These are phyloP conservation scores for Vickermania spadyakhi DNA, from an alignment of 208 protist genomes.

Conservation along the genomic window DNA sequence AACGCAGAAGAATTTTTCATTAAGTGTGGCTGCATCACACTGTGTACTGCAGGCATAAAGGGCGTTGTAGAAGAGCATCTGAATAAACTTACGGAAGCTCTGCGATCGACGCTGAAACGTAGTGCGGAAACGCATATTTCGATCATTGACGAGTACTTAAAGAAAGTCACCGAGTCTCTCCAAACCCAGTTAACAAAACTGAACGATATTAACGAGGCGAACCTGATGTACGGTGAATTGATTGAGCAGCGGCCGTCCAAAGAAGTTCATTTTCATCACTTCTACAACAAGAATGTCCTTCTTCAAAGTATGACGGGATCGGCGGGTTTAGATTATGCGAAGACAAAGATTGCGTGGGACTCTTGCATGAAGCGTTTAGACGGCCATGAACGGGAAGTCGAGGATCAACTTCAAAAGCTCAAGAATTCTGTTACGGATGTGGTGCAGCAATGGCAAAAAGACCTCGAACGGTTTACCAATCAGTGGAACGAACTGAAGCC, in stretches of 20 bases:
- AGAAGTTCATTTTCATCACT: constrained; percentile 85
- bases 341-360: constrained; percentile 68
- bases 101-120: constrained; percentile 78
- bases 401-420: constrained; percentile 81
- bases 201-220: constrained; percentile 91
- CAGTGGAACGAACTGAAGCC: constrained; percentile 93
- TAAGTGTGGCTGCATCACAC: constrained; percentile 90
- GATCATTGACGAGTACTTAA: constrained; percentile 82
- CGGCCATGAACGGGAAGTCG: constrained; percentile 88
- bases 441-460: constrained; percentile 69
- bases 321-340: constrained; percentile 60
- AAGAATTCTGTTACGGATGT: constrained; percentile 46
- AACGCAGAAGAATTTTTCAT: constrained; percentile 90
- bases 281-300: constrained; percentile 90
- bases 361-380: constrained; percentile 82
- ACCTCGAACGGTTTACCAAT: constrained; percentile 86
- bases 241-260: constrained; percentile 77
- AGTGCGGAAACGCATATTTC: constrained; percentile 74
- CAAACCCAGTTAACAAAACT: constrained; percentile 85
- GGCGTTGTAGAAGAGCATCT: constrained; percentile 91
- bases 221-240: constrained; percentile 65
- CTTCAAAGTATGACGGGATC: constrained; percentile 81
- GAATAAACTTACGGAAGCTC: constrained; percentile 76
- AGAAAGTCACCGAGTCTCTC: constrained; percentile 55
- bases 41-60: constrained; percentile 92